Evolutionary conservation across 2,329 filamentous ascomycete species (phyloP).

Genomic region (Aaosphaeria pasadenensis): DNA sequence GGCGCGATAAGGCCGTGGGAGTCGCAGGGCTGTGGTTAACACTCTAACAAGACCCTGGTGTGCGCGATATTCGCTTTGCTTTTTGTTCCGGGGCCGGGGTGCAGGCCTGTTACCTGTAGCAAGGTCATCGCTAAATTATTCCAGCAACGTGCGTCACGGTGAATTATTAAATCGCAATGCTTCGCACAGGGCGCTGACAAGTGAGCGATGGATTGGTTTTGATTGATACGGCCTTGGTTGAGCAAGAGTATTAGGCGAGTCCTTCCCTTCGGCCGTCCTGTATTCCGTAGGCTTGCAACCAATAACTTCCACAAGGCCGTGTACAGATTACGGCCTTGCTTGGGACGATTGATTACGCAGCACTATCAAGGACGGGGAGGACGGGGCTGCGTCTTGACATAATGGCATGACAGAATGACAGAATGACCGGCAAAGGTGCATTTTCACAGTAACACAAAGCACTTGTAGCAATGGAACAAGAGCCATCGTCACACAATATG

Average conservation of each 20-base stretch:
- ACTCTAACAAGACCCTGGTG: not conserved
- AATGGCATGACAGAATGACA: conserved; percentile 7
- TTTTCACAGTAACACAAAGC: conserved; percentile 19
- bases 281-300: conserved; percentile 2
- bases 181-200: not conserved
- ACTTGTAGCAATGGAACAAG: conserved; percentile 12
- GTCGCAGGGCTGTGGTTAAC: not conserved
- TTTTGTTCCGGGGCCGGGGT: conserved; percentile 3
- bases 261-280: conserved; percentile 24
- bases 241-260: conserved; percentile 3
- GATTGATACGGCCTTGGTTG: conserved; percentile 19
- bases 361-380: conserved; percentile 2
- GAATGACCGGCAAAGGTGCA: conserved; percentile 11
- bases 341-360: conserved; percentile 10
- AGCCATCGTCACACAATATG: conserved; percentile 9
- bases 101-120: conserved; percentile 7
- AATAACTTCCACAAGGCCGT: conserved; percentile 13
- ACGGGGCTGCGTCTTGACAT: conserved; percentile 17
- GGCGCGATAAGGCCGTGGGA: conserved; percentile 20
- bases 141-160: conserved; percentile 11
- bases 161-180: conserved; percentile 12
- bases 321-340: conserved; percentile 7
- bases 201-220: conserved; percentile 16
- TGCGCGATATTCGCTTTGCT: conserved; percentile 11
- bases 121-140: conserved; percentile 9